phyloP scores from a whole-genome alignment of 495 filamentous ascomycete species.

The Lineolata rhizophorae region DNA sequence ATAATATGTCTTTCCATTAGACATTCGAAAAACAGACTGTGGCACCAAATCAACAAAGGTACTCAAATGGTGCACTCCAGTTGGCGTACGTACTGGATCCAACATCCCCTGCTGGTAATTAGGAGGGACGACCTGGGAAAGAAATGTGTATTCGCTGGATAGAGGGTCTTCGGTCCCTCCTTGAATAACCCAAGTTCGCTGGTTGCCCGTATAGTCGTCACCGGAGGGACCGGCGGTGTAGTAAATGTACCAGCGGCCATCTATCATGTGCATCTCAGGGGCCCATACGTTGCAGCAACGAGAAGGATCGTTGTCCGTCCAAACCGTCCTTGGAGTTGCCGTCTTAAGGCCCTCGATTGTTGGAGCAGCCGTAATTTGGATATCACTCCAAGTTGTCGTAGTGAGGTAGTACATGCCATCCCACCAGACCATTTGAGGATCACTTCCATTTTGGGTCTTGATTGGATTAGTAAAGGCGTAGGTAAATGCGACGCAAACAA shows the following conservation, averaged over 20 bases:
- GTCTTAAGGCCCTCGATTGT: constrained; percentile 27
- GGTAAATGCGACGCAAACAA: too few species aligned
- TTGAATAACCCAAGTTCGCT: too few species aligned
- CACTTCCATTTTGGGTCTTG: constrained; percentile 8
- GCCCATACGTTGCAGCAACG: constrained; percentile 34
- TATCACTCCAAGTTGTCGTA: constrained; percentile 25
- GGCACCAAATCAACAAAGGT: too few species aligned
- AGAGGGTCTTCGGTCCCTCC: too few species aligned
- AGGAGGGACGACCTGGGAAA: too few species aligned
- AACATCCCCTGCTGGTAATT: too few species aligned
- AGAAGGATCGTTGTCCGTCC: constrained; percentile 17
- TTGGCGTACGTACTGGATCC: too few species aligned
- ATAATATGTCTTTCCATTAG: too few species aligned
- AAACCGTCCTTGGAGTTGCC: constrained; percentile 22
- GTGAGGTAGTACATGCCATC: constrained; percentile 31
- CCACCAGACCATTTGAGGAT: constrained; percentile 26
- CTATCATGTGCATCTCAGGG: constrained; percentile 25
- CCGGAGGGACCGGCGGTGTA: constrained; percentile 21
- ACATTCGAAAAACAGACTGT: too few species aligned
- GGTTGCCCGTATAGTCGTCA: too few species aligned
- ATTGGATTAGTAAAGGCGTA: constrained; percentile 7
- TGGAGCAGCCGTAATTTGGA: constrained; percentile 25
- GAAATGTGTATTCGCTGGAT: too few species aligned
- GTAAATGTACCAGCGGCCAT: constrained; percentile 26
- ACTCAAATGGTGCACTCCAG: too few species aligned